Base-by-base conservation (phyloP, 768 basidiomycete species). In the Mycena galericulata region DNA sequence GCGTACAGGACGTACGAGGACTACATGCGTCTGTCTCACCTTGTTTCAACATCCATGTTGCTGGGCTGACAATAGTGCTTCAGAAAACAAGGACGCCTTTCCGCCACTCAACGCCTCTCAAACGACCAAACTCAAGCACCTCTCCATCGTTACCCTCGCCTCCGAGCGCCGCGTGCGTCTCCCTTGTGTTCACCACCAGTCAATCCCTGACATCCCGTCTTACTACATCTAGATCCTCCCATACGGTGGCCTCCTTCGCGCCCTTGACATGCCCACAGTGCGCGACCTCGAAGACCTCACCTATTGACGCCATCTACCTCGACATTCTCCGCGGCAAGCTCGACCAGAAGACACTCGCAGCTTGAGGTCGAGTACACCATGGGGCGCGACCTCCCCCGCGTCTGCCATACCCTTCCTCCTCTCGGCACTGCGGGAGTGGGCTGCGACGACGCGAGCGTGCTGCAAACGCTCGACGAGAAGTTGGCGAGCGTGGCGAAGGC, bases 251-350 rank as follows among this genome's bases (percentile, higher is more conserved):
- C 87, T 99, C 2, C 87, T 94, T 9, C 76, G 87, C 56, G 82
- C 86, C 4, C 87, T 99, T 22, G 88, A 94, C 54, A 86, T 97
- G 79, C 84, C 89, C 4, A 90, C 88, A 7, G 89, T 97, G 65
- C 91, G 97, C 60, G 93, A 93, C 63, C 90, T 99, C 3, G 97
- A 99, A 78, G 97, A 98, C 79, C 89, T 98, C 70, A 94, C 98
- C n/a, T 76, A 99, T 99, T 78, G 96, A 98, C 74, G 93, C 93
- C 14, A 96, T 98, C 79, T 99, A 98, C 80, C 89, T 94, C 43
- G 93, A 95, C 77, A 83, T 98, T 41, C 85, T 99, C 40, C 89
- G 90, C 55, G 97, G 96, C 12, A 96, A 94, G 75, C 90, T 99
- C 54, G 96, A 98, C 79, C 97, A 98, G 80, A 94, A 94, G 77